Base-by-base conservation (phyloP, 371 early-diverging fungal species). In the Blastocladiella emersonii region DNA sequence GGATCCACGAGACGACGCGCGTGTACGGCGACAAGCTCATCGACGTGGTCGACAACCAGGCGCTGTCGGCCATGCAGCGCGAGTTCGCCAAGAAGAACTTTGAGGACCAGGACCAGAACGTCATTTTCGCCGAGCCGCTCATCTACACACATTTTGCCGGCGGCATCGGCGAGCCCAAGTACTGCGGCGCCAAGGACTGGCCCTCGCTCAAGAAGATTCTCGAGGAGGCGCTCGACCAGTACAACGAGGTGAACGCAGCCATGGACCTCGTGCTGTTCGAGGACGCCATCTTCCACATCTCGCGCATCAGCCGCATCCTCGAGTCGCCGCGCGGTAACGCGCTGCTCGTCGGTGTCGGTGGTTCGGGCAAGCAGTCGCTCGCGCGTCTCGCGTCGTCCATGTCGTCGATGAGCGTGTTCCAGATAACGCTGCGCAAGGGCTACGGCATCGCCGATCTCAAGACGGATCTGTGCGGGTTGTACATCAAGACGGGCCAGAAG, bases 241-340 rank as follows among this genome's bases (percentile, higher is more conserved):
- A 83, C 65, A 77, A 83, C 44, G 83, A 83, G 68, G 69, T 72
- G 35, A 80, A 81, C 62, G 78, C 83, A 6, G 81, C 81, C 8
- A 78, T 79, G 79, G 75, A 77, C 64, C 63, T 83, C 44, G 81
- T 83, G 59, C 72, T 83, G 8, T 83, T 83, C 64, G 83, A 83
- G 63, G 83, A 83, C 65, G 83, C 83, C 23, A 81, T 83, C 72
- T 73, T 71, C 44, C 83, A 83, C 66, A 73, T 81, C 48, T 79
- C 78, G 64, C 70, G 83, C 35, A 80, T 83, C 67, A 79, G 75
- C 65, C 70, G 83, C 23, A 78, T 83, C 49, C 67, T 83, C 7
- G 81, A 83, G 67, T 71, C 69, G n/a, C 81, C 81, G 8, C 64
- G 83, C 36, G 81, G 81, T 25, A 80, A 83, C 64, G 81, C 78